Evolutionary conservation across 139 green algal genomes (phyloP).

Genomic region (Coelastrella sp.): DNA sequence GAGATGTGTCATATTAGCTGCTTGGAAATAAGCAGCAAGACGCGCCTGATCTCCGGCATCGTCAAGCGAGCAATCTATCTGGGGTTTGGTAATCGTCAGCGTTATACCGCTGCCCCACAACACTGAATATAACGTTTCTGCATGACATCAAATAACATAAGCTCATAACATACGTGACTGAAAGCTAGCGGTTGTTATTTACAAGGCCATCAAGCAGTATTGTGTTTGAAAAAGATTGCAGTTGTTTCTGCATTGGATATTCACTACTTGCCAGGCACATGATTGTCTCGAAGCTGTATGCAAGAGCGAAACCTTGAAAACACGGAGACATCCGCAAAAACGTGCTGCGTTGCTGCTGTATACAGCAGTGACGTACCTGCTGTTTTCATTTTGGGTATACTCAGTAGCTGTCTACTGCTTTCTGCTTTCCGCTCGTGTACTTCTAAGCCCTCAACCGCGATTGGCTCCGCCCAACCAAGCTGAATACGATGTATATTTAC

Average conservation of each 20-base stretch:
- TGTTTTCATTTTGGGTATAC: background rate
- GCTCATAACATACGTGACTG: too few relatives aligned
- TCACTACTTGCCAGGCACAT: too few relatives aligned
- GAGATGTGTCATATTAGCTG: background rate
- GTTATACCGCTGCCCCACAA: conserved; percentile 17
- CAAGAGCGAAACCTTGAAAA: too few relatives aligned
- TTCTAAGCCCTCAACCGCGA: conserved; percentile 12
- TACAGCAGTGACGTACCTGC: conserved; percentile 8
- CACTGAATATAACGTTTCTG: conserved; percentile 29
- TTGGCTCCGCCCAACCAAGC: conserved; percentile 26
- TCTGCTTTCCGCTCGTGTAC: background rate
- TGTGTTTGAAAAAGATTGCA: too few relatives aligned
- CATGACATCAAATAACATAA: too few relatives aligned
- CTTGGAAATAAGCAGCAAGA: background rate
- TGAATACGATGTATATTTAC: conserved; percentile 28
- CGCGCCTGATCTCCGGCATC: background rate
- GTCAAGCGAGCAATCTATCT: conserved; percentile 31
- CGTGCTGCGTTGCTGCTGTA: too few relatives aligned
- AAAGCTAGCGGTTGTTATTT: too few relatives aligned
- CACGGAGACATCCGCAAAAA: too few relatives aligned
- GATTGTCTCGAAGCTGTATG: too few relatives aligned
- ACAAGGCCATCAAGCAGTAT: background rate
- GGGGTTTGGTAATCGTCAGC: conserved; percentile 9
- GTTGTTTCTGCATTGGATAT: too few relatives aligned
- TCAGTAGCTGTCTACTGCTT: conserved; percentile 30